These are phyloP conservation scores for Pyrenochaeta sp. DNA, from an alignment of 2,329 filamentous ascomycete genomes.

Conservation along the genomic window DNA sequence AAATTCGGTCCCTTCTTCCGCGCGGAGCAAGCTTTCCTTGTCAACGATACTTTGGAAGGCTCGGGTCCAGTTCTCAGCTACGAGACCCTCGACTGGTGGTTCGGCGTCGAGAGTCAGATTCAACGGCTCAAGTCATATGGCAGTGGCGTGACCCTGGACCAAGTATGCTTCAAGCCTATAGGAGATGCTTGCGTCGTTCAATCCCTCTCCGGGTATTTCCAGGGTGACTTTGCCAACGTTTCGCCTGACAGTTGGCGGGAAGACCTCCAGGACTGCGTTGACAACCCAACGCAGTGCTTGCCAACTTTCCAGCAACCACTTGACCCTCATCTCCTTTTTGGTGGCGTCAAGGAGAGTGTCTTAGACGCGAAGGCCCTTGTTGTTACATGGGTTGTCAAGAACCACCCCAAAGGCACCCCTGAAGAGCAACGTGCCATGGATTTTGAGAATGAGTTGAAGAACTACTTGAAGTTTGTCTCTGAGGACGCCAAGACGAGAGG, in stretches of 20 bases:
- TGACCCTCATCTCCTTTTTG: conserved; percentile 83
- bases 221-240: conserved; percentile 69
- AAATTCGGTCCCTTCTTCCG: conserved; percentile 97
- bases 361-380: conserved; percentile 81
- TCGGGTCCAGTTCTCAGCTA: conserved; percentile 84
- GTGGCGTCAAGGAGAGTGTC: conserved; percentile 75
- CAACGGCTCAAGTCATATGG: conserved; percentile 73
- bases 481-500: conserved; percentile 79
- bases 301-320: conserved; percentile 90
- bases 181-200: conserved; percentile 91
- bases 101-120: conserved; percentile 83
- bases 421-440: conserved; percentile 80
- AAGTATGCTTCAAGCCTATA: conserved; percentile 94
- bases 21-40: conserved; percentile 89
- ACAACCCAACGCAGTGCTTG: conserved; percentile 80
- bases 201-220: conserved; percentile 89
- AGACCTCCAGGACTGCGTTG: conserved; percentile 75
- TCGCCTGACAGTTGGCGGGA: conserved; percentile 74
- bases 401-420: conserved; percentile 76
- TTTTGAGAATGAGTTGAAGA: conserved; percentile 83
- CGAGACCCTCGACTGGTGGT: conserved; percentile 93
- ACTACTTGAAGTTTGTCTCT: conserved; percentile 78
- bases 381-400: conserved; percentile 94
- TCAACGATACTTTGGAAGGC: conserved; percentile 79
- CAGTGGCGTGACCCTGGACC: conserved; percentile 74